phyloP scores from a whole-genome alignment of 352 stramenopile species.

The Phytophthora sp. region DNA sequence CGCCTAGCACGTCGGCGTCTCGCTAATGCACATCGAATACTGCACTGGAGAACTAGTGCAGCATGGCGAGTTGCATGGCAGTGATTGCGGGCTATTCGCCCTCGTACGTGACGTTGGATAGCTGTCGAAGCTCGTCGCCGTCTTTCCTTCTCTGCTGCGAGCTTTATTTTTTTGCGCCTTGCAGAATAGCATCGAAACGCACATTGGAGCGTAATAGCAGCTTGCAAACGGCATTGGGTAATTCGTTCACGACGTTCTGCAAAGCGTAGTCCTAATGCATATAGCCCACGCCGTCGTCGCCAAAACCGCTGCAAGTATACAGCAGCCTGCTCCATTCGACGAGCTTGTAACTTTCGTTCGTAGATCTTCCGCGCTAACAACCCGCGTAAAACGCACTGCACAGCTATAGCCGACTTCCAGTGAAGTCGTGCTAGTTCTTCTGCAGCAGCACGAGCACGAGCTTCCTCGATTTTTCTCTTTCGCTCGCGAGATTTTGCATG shows the following conservation, averaged over 20 bases:
- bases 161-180: background rate
- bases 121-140: slow-evolving; percentile 26
- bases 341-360: slow-evolving; percentile 7
- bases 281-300: slow-evolving; percentile 42
- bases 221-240: slow-evolving; percentile 24
- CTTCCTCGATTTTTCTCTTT: slow-evolving; percentile 35
- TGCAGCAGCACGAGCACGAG: slow-evolving; percentile 22
- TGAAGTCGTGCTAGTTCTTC: slow-evolving; percentile 31
- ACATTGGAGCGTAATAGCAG: slow-evolving; percentile 50
- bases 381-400: slow-evolving; percentile 52
- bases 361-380: slow-evolving; percentile 38
- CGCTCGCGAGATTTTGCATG: slow-evolving; percentile 32
- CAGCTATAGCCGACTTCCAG: slow-evolving; percentile 24
- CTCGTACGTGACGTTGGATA: slow-evolving; percentile 52
- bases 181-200: slow-evolving; percentile 35
- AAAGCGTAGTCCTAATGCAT: slow-evolving; percentile 60
- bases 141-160: slow-evolving; percentile 24
- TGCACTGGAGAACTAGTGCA: slow-evolving; percentile 48
- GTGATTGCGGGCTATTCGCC: slow-evolving; percentile 11
- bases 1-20: slow-evolving; percentile 23
- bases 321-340: slow-evolving; percentile 37
- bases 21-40: slow-evolving; percentile 44
- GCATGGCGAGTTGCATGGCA: slow-evolving; percentile 31
- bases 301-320: slow-evolving; percentile 56
- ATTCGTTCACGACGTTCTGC: slow-evolving; percentile 48